phyloP scores from a whole-genome alignment of 192 early-diverging fungal species.

The Phycomyces blakesleeanus region DNA sequence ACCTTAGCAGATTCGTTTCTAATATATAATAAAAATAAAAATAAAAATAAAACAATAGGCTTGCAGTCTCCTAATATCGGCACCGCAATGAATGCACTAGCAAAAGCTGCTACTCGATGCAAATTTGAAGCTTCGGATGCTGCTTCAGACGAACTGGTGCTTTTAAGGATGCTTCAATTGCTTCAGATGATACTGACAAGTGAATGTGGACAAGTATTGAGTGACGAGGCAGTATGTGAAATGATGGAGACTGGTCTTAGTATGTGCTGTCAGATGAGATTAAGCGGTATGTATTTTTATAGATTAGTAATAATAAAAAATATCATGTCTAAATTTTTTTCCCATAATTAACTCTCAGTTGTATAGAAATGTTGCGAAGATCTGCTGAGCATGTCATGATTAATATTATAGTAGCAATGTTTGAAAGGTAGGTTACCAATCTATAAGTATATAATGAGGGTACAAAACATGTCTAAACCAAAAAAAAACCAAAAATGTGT shows the following conservation, averaged over 20 bases:
- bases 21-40: neutral
- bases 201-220: slow-evolving; percentile 61
- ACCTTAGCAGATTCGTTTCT: too few species aligned
- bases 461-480: neutral
- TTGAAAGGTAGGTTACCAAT: slow-evolving; percentile 56
- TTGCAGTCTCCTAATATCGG: slow-evolving; percentile 59
- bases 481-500: neutral
- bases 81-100: slow-evolving; percentile 64
- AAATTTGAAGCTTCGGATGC: slow-evolving; percentile 95
- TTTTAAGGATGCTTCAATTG: slow-evolving; percentile 84
- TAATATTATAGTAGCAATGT: slow-evolving; percentile 67
- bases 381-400: slow-evolving; percentile 79
- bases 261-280: slow-evolving; percentile 92
- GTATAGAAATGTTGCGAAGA: slow-evolving; percentile 66
- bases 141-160: slow-evolving; percentile 91
- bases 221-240: slow-evolving; percentile 92
- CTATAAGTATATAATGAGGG: neutral
- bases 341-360: too few species aligned
- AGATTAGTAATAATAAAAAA: too few species aligned
- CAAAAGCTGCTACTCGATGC: slow-evolving; percentile 88
- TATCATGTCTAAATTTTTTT: too few species aligned
- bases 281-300: slow-evolving; percentile 63
- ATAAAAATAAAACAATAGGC: neutral
- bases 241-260: slow-evolving; percentile 97
- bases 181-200: slow-evolving; percentile 73